Conservation (phyloP, 2,329 filamentous ascomycete species). For the Neofusicoccum kwambonambiense region DNA sequence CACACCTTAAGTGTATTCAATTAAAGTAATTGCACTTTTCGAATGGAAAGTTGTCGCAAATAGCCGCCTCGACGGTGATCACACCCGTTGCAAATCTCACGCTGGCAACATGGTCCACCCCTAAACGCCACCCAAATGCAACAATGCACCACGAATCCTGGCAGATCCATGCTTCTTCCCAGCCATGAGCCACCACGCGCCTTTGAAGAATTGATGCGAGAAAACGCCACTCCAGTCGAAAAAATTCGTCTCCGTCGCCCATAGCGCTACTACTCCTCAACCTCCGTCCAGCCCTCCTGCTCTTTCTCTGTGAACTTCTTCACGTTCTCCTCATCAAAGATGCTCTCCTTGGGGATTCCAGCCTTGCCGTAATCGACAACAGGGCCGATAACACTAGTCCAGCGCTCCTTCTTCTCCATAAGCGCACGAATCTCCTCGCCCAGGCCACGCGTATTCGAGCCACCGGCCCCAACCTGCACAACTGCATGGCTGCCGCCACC, state of each 20-base stretch:
- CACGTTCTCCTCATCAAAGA: constrained; percentile 76
- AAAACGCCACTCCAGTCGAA: neutral
- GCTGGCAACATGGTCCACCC: neutral
- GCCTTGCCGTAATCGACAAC: constrained; percentile 84
- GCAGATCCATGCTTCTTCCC: neutral
- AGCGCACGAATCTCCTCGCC: constrained; percentile 87
- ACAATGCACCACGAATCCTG: neutral
- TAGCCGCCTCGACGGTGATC: neutral
- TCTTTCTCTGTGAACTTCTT: constrained; percentile 70
- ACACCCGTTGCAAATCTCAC: neutral
- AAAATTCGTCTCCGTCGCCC: too few species aligned
- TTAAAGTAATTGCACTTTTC: neutral
- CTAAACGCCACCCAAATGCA: neutral
- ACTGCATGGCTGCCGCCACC: constrained; percentile 52
- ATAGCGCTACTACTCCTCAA: constrained; percentile 56
- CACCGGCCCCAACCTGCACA: constrained; percentile 53
- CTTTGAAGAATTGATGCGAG: neutral
- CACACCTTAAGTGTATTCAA: neutral
- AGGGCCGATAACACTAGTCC: constrained; percentile 86
- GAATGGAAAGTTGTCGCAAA: neutral
- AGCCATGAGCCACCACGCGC: neutral
- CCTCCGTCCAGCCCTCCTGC: constrained; percentile 78
- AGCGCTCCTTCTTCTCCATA: constrained; percentile 86
- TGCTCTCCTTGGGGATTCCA: constrained; percentile 70
- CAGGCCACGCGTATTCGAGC: constrained; percentile 48